A percentile compares a stretch with the other conserved stretches of the same genome.
Evolutionary conservation across 805 yeast genomes (phyloP).

Genomic region (Hanseniaspora clermontiae): DNA sequence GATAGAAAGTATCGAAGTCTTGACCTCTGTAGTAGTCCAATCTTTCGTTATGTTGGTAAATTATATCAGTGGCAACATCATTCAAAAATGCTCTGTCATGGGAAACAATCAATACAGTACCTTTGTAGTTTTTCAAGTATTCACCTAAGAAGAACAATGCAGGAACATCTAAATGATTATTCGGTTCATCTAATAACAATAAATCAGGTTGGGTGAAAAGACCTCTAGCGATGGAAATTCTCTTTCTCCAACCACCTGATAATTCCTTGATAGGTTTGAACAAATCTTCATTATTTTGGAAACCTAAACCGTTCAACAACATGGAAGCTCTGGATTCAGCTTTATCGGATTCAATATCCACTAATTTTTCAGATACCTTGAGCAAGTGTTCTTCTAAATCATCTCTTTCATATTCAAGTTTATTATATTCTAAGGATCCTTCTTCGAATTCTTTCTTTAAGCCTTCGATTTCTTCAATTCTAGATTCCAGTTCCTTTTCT

Average conservation of each 20-base stretch:
- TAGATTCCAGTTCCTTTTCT: constrained; percentile 57
- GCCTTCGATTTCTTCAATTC: constrained; percentile 61
- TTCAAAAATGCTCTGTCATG: constrained; percentile 95
- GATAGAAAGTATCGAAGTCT: constrained; percentile 82
- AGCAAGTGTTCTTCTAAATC: constrained; percentile 69
- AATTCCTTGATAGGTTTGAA: constrained; percentile 71
- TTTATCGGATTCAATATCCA: constrained; percentile 92
- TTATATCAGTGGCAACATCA: constrained; percentile 96
- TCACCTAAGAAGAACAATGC: constrained; percentile 87
- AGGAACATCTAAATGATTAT: constrained; percentile 99
- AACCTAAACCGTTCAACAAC: constrained; percentile 84
- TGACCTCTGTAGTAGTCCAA: constrained; percentile 91
- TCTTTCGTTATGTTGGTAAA: constrained; percentile 94
- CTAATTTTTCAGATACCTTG: constrained; percentile 68
- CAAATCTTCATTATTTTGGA: constrained; percentile 70
- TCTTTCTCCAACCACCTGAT: constrained; percentile 99
- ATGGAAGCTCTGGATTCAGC: constrained; percentile 97
- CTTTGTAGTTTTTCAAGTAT: constrained; percentile 77
- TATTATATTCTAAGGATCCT: constrained; percentile 58
- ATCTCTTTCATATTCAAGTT: constrained; percentile 77
- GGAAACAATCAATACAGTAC: constrained; percentile 89
- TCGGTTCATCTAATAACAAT: constrained; percentile 90
- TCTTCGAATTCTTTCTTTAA: constrained; percentile 63
- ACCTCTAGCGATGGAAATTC: constrained; percentile 95
- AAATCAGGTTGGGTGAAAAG: constrained; percentile 94